phyloP scores from a whole-genome alignment of 2,329 filamentous ascomycete species.

The Alternaria infectoria region DNA sequence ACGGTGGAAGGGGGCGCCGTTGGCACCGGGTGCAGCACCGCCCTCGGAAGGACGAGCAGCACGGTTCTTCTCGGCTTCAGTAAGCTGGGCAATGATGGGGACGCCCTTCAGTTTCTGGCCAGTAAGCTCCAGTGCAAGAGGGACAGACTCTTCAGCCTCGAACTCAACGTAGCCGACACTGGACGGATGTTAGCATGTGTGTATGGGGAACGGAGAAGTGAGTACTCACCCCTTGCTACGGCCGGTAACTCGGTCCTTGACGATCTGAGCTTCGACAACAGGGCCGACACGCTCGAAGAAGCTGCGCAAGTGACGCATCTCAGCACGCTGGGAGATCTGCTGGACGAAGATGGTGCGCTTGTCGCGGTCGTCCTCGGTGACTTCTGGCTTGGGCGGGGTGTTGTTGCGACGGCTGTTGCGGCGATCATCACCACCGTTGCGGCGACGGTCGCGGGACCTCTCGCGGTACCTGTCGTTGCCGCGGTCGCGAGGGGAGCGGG shows the following conservation, averaged over 20 bases:
- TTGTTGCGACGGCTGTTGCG: constrained; percentile 45
- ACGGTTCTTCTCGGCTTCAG: constrained; percentile 98
- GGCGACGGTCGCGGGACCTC: constrained; percentile 53
- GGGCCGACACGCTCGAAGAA: constrained; percentile 96
- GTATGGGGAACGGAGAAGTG: background rate
- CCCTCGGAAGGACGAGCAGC: constrained; percentile 77
- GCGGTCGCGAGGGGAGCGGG: constrained; percentile 49
- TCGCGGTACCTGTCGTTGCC: constrained; percentile 54
- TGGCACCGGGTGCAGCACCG: constrained; percentile 69
- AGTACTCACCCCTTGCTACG: constrained; percentile 89
- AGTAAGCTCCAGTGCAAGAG: constrained; percentile 94
- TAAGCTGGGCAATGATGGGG: constrained; percentile 96
- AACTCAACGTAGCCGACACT: constrained; percentile 99
- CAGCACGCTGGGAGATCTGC: constrained; percentile 91
- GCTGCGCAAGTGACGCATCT: constrained; percentile 87
- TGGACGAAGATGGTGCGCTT: constrained; percentile 97
- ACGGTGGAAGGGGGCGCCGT: constrained; percentile 92
- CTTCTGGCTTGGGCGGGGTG: constrained; percentile 67
- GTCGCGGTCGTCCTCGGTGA: constrained; percentile 95
- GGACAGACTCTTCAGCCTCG: constrained; percentile 91
- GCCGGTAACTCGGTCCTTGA: constrained; percentile 95
- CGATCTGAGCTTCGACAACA: constrained; percentile 97
- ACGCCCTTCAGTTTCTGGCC: constrained; percentile 98
- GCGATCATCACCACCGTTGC: constrained; percentile 56
- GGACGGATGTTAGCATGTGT: constrained; percentile 47